Conservation (phyloP, 306 rosid species). For the Erythrophleum fordii region DNA sequence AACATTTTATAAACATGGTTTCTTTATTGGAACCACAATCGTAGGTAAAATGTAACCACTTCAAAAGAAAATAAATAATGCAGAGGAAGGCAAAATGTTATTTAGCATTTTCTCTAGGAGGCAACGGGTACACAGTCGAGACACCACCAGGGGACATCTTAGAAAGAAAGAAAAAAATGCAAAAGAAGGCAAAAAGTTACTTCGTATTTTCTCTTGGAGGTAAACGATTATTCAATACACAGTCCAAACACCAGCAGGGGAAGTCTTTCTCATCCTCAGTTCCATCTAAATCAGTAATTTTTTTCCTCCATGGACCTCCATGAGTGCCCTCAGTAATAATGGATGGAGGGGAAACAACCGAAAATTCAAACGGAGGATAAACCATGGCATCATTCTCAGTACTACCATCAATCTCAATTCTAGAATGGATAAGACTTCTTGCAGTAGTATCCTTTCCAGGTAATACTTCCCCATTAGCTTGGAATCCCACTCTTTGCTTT, state of each 20-base stretch:
- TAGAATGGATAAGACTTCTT: conserved; percentile 68
- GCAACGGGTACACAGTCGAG: conserved; percentile 70
- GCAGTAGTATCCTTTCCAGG: conserved; percentile 65
- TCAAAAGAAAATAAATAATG: not conserved
- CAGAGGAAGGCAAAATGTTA: conserved; percentile 42
- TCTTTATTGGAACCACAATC: conserved; percentile 22
- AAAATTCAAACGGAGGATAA: conserved; percentile 87
- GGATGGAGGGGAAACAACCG: conserved; percentile 76
- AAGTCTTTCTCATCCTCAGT: conserved; percentile 85
- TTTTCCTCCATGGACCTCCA: conserved; percentile 93
- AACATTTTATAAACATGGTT: conserved; percentile 14
- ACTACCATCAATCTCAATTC: conserved; percentile 69
- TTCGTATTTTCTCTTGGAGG: conserved; percentile 93
- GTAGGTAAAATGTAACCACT: not conserved
- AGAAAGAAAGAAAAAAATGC: not conserved
- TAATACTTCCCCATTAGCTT: conserved; percentile 70
- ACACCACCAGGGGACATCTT: conserved; percentile 80
- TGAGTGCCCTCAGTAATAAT: conserved; percentile 83
- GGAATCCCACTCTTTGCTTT: conserved; percentile 64
- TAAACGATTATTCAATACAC: conserved; percentile 78
- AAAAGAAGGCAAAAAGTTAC: conserved; percentile 52
- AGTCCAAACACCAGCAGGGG: conserved; percentile 87
- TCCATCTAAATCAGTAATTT: conserved; percentile 79
- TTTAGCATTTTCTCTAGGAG: conserved; percentile 82
- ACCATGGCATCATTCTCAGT: conserved; percentile 74